These are phyloP conservation scores for Crotalaria pallida DNA, from an alignment of 306 rosid species.

Conservation along the genomic window DNA sequence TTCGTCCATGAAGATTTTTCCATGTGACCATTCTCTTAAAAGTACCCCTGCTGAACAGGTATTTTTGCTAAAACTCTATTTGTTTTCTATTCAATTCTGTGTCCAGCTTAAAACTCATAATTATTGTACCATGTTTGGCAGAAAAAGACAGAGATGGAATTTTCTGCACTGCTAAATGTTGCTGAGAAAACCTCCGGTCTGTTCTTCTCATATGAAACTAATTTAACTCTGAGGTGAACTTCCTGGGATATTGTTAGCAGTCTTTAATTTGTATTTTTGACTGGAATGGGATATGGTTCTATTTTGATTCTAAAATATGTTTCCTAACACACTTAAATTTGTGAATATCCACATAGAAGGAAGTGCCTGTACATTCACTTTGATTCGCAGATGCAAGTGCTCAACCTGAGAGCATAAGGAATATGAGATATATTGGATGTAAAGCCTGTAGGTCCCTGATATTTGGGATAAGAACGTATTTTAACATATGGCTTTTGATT, in stretches of 20 bases:
- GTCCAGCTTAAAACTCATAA: slow-evolving; percentile 23
- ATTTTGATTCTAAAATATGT: slow-evolving; percentile 9
- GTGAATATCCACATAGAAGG: slow-evolving; percentile 3
- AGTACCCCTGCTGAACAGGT: slow-evolving; percentile 73
- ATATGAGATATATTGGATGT: not conserved
- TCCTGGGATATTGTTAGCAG: slow-evolving; percentile 19
- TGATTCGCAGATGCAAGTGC: not conserved
- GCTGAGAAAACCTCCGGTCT: slow-evolving; percentile 88
- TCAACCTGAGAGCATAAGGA: not conserved
- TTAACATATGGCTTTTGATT: not conserved
- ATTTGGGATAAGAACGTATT: not conserved
- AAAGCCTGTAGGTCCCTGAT: not conserved
- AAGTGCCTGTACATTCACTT: slow-evolving; percentile 17
- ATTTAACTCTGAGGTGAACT: slow-evolving; percentile 87
- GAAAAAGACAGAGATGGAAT: slow-evolving; percentile 83
- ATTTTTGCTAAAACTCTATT: slow-evolving; percentile 13
- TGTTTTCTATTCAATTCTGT: slow-evolving; percentile 5
- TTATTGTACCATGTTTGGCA: slow-evolving; percentile 37
- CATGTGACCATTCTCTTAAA: slow-evolving; percentile 74
- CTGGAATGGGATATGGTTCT: slow-evolving; percentile 2
- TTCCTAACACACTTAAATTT: not conserved
- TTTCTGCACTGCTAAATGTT: slow-evolving; percentile 61
- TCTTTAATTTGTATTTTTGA: slow-evolving; percentile 10
- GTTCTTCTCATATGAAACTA: slow-evolving; percentile 79
- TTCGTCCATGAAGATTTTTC: slow-evolving; percentile 64